Evolutionary conservation across 805 yeast species (phyloP), one percentile per base, ranked within the genome.

Genomic region (Candida dajiaensis): DNA sequence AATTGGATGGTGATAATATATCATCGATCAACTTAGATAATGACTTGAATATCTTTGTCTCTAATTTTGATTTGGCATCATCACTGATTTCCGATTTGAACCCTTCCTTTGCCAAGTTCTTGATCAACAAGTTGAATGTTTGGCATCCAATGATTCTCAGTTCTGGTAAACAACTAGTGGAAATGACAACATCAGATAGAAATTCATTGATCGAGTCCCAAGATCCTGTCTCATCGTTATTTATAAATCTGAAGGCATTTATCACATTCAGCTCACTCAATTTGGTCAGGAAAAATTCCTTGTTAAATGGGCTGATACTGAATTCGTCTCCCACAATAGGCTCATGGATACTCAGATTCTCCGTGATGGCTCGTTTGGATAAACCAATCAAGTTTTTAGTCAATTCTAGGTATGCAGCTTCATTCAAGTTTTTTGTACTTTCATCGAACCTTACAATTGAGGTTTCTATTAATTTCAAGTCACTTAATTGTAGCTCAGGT

Each of bases 401-500:
- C 19, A 89, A 61, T 8, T 69, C 71, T 6, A 58, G 45, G 48
- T 81, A 79, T 1, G 89, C 74, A 0, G 64, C 62, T 2, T 68
- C 64, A 1, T 81, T 73, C 49, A 81, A 85, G 7, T 73, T 73
- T 13, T 66, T 64, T 1, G 92, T 73, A 43, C 84, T 80, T 25
- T 83, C 89, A 46, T 76, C 65, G 26, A 90, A 68, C 50, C 81
- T 84, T n/a, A 65, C 64, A 16, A 81, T 63, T 1, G 90, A 77
- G 6, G 59, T 63, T 41, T 80, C 83, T 31, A 89, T 72, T 0
- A 76, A 68, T 37, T 69, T 56, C 16, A 75, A 47, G 52, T 84
- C 89, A 40, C 62, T 66, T 25, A 71, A 56, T 1, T 70, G 56
- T 18, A 83, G 57, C 13, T 58, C 59, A 0, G 80, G 69, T 2